A percentile compares a stretch with the other conserved stretches of the same genome.
Conservation (phyloP, 768 basidiomycete species). For the Tulasnella sp. region DNA sequence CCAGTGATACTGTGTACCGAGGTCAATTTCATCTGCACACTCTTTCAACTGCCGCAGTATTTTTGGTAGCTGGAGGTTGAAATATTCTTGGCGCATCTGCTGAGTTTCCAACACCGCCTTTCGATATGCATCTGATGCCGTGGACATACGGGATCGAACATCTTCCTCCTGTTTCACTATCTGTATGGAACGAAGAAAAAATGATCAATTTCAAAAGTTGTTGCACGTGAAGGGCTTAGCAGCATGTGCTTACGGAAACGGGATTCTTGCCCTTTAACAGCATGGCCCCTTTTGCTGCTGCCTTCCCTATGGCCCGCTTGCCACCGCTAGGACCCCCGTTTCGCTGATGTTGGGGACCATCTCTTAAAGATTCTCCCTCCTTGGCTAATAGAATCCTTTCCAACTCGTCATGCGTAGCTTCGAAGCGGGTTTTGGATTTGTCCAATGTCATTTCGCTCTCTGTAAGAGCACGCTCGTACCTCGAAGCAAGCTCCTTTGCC, state of each 20-base stretch:
- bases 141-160: conserved; percentile 70
- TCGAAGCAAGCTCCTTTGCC: conserved; percentile 82
- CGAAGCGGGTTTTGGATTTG: conserved; percentile 76
- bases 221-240: too few relatives aligned
- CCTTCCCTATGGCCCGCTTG: conserved; percentile 79
- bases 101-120: conserved; percentile 87
- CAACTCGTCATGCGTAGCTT: conserved; percentile 83
- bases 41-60: conserved; percentile 86
- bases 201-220: too few relatives aligned
- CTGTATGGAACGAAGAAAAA: not conserved
- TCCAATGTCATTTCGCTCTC: conserved; percentile 81
- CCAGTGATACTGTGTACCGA: conserved; percentile 96
- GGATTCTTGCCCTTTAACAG: conserved; percentile 88
- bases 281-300: conserved; percentile 79
- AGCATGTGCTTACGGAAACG: conserved; percentile 44
- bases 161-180: conserved; percentile 69
- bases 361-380: conserved; percentile 85
- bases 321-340: conserved; percentile 44
- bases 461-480: conserved; percentile 78
- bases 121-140: conserved; percentile 74
- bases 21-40: conserved; percentile 88
- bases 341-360: conserved; percentile 49
- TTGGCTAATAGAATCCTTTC: conserved; percentile 87
- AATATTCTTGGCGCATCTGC: conserved; percentile 88
- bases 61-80: conserved; percentile 90